Percentiles rank a stretch among this genome's conserved stretches.
These are phyloP conservation scores for Eucalyptus marginata DNA, from an alignment of 345 rosid genomes.

Conservation along the genomic window DNA sequence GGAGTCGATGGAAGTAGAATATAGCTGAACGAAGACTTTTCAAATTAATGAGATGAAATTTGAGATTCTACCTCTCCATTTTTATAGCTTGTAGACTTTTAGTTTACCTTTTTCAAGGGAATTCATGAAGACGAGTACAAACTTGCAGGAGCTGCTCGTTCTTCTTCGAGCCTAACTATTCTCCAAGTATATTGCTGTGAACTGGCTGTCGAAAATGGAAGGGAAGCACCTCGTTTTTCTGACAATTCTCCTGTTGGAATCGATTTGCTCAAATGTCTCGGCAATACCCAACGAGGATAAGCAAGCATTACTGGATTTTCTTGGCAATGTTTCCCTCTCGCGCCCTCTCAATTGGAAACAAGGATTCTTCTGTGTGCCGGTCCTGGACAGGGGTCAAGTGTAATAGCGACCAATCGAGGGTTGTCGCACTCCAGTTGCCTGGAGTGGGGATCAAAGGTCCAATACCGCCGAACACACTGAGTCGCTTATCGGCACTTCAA, in stretches of 20 bases:
- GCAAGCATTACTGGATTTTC: slow-evolving; percentile 62
- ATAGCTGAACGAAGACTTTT: not conserved
- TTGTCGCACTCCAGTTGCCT: slow-evolving; percentile 49
- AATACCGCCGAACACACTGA: slow-evolving; percentile 36
- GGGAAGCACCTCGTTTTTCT: slow-evolving; percentile 14
- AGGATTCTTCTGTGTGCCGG: slow-evolving; percentile 39
- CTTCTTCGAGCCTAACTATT: not conserved
- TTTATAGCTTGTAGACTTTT: not conserved
- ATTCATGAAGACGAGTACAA: not conserved
- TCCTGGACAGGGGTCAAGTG: slow-evolving; percentile 79
- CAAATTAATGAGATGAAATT: not conserved
- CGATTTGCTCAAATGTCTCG: slow-evolving; percentile 6
- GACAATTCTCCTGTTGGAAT: slow-evolving; percentile 18
- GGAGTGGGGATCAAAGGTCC: slow-evolving; percentile 42
- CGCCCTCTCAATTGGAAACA: slow-evolving; percentile 57
- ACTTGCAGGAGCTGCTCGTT: not conserved
- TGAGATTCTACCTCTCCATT: not conserved
- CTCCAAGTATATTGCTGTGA: not conserved
- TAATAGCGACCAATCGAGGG: slow-evolving; percentile 35
- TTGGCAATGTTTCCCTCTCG: slow-evolving; percentile 41
- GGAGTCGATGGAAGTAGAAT: not conserved
- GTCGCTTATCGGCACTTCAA: slow-evolving; percentile 58
- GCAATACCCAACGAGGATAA: slow-evolving; percentile 58
- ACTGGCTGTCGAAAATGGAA: slow-evolving; percentile 2
- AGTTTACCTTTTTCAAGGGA: not conserved